Evolutionary conservation across 1,284 basidiomycete species (phyloP).

Genomic region (Trametes versicolor): DNA sequence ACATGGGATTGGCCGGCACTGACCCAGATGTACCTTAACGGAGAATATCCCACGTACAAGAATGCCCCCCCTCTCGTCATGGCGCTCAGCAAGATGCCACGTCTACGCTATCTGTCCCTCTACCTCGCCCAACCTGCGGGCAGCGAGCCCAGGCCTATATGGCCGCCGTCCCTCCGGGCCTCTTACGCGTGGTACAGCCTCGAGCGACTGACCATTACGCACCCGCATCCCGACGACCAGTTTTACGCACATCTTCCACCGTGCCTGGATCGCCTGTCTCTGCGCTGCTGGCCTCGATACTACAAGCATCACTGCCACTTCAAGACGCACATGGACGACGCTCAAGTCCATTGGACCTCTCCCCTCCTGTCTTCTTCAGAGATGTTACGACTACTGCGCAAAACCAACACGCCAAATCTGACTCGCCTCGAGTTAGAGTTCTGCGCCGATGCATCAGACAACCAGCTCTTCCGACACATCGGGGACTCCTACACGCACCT

Average conservation of each 20-base stretch:
- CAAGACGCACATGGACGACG: neutral
- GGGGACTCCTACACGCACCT: constrained; percentile 3
- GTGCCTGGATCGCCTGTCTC: neutral
- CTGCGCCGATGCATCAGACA: constrained; percentile 1
- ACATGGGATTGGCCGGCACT: constrained; percentile 1
- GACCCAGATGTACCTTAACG: neutral
- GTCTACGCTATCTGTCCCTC: constrained; percentile 1
- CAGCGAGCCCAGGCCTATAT: neutral
- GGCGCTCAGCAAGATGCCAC: constrained; percentile 4
- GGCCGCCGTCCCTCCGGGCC: neutral
- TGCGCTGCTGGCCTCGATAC: constrained; percentile 19
- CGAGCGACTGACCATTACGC: constrained; percentile 2
- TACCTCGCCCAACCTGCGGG: neutral
- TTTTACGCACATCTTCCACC: constrained; percentile 5
- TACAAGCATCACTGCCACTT: constrained; percentile 5
- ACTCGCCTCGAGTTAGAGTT: constrained; percentile 9
- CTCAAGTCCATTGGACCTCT: neutral
- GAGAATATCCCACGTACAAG: neutral
- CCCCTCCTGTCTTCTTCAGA: neutral
- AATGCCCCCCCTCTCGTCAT: neutral
- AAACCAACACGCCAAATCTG: neutral
- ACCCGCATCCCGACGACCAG: constrained; percentile 16
- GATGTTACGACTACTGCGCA: constrained; percentile 13
- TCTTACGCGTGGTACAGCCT: constrained; percentile 6
- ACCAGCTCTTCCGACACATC: constrained; percentile 7